Evolutionary conservation across 768 basidiomycete genomes (phyloP).

Genomic region (Lactarius indigo): DNA sequence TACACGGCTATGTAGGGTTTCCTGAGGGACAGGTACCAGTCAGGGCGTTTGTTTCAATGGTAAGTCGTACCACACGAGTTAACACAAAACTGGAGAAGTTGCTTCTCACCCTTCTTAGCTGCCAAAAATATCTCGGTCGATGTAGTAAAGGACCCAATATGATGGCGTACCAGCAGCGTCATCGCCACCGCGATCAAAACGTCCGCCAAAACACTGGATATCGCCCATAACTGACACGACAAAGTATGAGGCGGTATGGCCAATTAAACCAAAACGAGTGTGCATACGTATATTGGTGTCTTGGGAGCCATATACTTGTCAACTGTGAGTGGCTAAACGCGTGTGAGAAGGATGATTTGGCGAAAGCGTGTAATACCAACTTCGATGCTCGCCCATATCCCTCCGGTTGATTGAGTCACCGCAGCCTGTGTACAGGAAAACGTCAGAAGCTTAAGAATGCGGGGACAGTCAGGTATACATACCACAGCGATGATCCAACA

Average conservation of each 20-base stretch:
- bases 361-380: background rate
- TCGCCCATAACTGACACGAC: background rate
- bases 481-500: background rate
- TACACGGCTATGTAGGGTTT: background rate
- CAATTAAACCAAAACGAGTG: background rate
- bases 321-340: background rate
- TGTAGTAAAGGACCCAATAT: background rate
- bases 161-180: background rate
- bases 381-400: background rate
- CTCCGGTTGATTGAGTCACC: background rate
- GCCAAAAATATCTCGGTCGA: background rate
- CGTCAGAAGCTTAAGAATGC: background rate
- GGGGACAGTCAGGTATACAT: background rate
- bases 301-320: background rate
- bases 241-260: background rate
- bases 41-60: background rate
- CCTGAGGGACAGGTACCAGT: background rate
- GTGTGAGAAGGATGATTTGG: background rate
- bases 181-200: background rate
- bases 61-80: background rate
- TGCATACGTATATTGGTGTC: background rate
- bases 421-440: background rate
- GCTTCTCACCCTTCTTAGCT: background rate
- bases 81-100: background rate
- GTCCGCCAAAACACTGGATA: background rate